Evolutionary conservation across 495 filamentous ascomycete genomes (phyloP).

Genomic region (Cercophora scortea): DNA sequence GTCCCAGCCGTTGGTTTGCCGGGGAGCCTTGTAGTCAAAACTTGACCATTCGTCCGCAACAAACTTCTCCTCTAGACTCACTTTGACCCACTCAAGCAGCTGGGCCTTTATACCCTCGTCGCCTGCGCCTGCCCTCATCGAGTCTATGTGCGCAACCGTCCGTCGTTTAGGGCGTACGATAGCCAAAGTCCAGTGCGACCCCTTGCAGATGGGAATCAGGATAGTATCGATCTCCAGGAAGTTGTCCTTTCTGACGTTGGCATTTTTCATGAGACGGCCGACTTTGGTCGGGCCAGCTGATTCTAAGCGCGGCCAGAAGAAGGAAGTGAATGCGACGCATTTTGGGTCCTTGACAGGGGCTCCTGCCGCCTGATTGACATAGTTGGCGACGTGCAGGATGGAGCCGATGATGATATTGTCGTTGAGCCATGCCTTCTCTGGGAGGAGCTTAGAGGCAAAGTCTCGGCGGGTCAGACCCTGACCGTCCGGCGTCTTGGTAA

Average conservation of each 20-base stretch:
- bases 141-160: conserved; percentile 71
- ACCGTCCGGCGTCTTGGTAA: conserved; percentile 43
- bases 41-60: conserved; percentile 55
- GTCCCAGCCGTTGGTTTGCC: conserved; percentile 65
- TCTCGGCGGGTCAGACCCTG: conserved; percentile 52
- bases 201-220: conserved; percentile 37
- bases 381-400: conserved; percentile 50
- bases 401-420: conserved; percentile 74
- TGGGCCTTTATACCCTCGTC: conserved; percentile 9
- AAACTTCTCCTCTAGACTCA: conserved; percentile 50
- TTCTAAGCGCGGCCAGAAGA: conserved; percentile 57
- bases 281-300: conserved; percentile 39
- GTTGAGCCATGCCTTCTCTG: conserved; percentile 60
- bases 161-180: conserved; percentile 57
- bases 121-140: conserved; percentile 35
- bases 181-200: conserved; percentile 56
- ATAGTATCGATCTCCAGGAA: conserved; percentile 37
- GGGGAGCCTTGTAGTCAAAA: conserved; percentile 36
- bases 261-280: conserved; percentile 23
- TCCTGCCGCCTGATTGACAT: conserved; percentile 44
- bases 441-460: conserved; percentile 49
- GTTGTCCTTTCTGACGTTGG: conserved; percentile 27
- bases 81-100: conserved; percentile 45
- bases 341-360: conserved; percentile 47
- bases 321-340: conserved; percentile 62